Evolutionary conservation across 2,329 filamentous ascomycete species (phyloP).

Genomic region (Penicillium sp.): DNA sequence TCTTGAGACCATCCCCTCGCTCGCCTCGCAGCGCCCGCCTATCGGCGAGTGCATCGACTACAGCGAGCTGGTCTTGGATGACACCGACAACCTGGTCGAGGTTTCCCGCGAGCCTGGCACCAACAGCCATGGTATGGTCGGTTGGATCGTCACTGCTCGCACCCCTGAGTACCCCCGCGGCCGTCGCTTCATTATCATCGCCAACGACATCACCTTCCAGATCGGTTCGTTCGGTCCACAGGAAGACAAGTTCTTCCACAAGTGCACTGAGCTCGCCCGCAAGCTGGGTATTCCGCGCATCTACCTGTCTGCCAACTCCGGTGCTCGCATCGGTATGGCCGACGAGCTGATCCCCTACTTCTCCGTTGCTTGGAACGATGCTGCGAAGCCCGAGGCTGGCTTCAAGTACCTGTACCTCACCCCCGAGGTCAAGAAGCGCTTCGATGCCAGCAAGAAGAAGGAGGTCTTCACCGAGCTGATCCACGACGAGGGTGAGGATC

Average conservation of each 20-base stretch:
- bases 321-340: conserved; percentile 93
- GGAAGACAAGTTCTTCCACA: conserved; percentile 98
- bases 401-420: conserved; percentile 98
- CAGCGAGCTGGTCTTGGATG: conserved; percentile 91
- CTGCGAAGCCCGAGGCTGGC: conserved; percentile 75
- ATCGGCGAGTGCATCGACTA: conserved; percentile 91
- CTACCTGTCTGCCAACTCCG: conserved; percentile 98
- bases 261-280: conserved; percentile 94
- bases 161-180: conserved; percentile 95
- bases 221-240: conserved; percentile 96
- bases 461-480: conserved; percentile 87
- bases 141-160: conserved; percentile 91
- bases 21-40: conserved; percentile 79
- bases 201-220: conserved; percentile 99
- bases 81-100: conserved; percentile 87
- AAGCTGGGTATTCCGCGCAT: conserved; percentile 95
- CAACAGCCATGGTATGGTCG: conserved; percentile 97
- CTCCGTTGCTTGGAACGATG: conserved; percentile 94
- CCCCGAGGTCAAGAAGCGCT: conserved; percentile 79
- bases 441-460: conserved; percentile 73
- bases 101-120: conserved; percentile 93
- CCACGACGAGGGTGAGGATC: conserved; percentile 81
- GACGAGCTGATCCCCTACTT: conserved; percentile 97
- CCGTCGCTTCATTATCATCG: conserved; percentile 90
- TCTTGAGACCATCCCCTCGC: conserved; percentile 69